phyloP scores from a whole-genome alignment of 169 alveolate genomes.

The Perkinsus marinus region DNA sequence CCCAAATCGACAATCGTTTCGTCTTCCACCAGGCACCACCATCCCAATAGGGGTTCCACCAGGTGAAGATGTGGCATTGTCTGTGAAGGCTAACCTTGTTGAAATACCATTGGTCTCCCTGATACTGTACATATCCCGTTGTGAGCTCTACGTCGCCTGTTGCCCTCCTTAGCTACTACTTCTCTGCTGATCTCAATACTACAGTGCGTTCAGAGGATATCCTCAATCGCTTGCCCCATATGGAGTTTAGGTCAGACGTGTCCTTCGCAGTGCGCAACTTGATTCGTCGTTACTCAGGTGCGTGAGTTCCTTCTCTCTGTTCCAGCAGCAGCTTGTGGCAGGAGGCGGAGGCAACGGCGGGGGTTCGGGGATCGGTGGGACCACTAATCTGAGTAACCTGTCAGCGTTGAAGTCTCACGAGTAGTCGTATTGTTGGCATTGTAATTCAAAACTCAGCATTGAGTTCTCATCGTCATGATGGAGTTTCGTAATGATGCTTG shows the following conservation, averaged over 20 bases:
- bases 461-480: not conserved
- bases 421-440: not conserved
- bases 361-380: not conserved
- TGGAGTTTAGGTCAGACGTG: constrained; percentile 16
- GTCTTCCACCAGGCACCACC: not conserved
- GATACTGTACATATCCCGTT: constrained; percentile 12
- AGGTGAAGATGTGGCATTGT: not conserved
- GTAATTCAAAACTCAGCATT: not conserved
- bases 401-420: not conserved
- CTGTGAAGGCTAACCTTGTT: constrained; percentile 8
- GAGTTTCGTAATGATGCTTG: not conserved
- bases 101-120: constrained; percentile 31
- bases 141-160: not conserved
- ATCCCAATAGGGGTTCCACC: not conserved
- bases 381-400: not conserved
- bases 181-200: constrained; percentile 16
- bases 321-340: not conserved
- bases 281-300: not conserved
- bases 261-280: not conserved
- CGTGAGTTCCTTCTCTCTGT: not conserved
- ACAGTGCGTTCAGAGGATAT: constrained; percentile 28
- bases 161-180: not conserved
- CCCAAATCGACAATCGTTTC: not conserved
- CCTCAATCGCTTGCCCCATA: constrained; percentile 43
- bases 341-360: not conserved